phyloP scores from a whole-genome alignment of 345 rosid genomes.

The Dovyalis caffra region DNA sequence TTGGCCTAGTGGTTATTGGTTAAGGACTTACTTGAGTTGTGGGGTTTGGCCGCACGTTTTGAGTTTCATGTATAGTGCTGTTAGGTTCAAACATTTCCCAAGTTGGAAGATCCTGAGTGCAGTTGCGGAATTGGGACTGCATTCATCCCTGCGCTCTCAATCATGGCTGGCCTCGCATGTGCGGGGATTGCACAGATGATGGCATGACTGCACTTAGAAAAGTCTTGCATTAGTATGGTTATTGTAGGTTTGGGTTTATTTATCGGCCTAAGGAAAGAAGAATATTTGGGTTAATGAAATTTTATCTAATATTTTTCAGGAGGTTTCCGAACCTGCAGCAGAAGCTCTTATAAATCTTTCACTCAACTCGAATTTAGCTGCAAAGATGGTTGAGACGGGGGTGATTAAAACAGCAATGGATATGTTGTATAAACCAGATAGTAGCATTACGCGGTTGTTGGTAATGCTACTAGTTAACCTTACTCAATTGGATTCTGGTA shows the following conservation, averaged over 20 bases:
- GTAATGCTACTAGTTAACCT: constrained; percentile 94
- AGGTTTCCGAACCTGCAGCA: constrained; percentile 82
- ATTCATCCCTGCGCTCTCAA: background rate
- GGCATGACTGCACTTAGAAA: background rate
- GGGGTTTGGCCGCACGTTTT: background rate
- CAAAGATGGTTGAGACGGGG: constrained; percentile 66
- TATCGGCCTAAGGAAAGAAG: background rate
- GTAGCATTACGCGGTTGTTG: constrained; percentile 51
- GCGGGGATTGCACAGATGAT: background rate
- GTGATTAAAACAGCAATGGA: constrained; percentile 64
- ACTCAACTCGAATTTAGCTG: constrained; percentile 58
- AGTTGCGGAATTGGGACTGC: background rate
- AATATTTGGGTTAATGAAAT: background rate
- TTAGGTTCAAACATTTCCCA: background rate
- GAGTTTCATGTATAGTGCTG: background rate
- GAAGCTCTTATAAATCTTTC: constrained; percentile 91
- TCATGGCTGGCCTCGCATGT: background rate
- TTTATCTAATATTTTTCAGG: constrained; percentile 40
- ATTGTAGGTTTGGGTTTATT: background rate
- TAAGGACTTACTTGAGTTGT: background rate
- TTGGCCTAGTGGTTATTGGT: background rate
- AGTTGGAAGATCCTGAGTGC: background rate
- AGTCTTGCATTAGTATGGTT: background rate
- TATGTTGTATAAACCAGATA: constrained; percentile 65
- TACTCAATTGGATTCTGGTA: constrained; percentile 74